Evolutionary conservation across 805 yeast species (phyloP).

Genomic region (Myxozyma kluyveri): DNA sequence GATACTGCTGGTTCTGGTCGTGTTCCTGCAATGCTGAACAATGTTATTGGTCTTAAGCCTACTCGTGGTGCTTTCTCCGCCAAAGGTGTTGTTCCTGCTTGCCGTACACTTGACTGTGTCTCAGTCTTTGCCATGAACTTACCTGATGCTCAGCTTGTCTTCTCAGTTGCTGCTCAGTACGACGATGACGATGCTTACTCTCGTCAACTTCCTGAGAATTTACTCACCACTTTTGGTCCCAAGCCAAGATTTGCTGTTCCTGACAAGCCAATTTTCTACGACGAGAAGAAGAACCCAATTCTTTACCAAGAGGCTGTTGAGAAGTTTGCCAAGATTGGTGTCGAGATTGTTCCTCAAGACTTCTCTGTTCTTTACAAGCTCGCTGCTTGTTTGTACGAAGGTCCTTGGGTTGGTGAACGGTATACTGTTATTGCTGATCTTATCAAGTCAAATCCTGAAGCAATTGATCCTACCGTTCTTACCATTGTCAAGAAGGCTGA

Average conservation of each 20-base stretch:
- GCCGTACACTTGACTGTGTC: slow-evolving; percentile 90
- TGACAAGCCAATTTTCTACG: slow-evolving; percentile 68
- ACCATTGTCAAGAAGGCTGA: slow-evolving; percentile 76
- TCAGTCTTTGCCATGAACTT: slow-evolving; percentile 77
- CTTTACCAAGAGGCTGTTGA: slow-evolving; percentile 63
- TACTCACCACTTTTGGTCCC: slow-evolving; percentile 56
- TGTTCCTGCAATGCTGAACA: slow-evolving; percentile 94
- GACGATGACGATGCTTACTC: slow-evolving; percentile 81
- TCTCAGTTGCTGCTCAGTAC: slow-evolving; percentile 65
- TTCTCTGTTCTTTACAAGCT: slow-evolving; percentile 73
- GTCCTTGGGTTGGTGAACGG: slow-evolving; percentile 98
- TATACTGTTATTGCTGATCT: slow-evolving; percentile 76
- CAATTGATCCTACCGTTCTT: slow-evolving; percentile 81
- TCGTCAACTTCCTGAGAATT: slow-evolving; percentile 66
- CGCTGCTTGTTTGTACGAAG: slow-evolving; percentile 88
- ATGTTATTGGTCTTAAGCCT: slow-evolving; percentile 88
- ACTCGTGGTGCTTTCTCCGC: slow-evolving; percentile 85
- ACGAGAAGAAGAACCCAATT: slow-evolving; percentile 72
- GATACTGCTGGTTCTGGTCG: slow-evolving; percentile 99
- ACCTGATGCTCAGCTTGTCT: slow-evolving; percentile 77
- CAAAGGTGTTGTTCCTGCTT: slow-evolving; percentile 94
- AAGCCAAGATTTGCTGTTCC: slow-evolving; percentile 78
- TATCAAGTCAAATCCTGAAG: slow-evolving; percentile 65
- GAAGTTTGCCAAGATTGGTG: slow-evolving; percentile 52
- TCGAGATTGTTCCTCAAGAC: slow-evolving; percentile 60